These are phyloP conservation scores for Trichosporon asahii DNA, from an alignment of 1,284 basidiomycete species.

Conservation along the genomic window DNA sequence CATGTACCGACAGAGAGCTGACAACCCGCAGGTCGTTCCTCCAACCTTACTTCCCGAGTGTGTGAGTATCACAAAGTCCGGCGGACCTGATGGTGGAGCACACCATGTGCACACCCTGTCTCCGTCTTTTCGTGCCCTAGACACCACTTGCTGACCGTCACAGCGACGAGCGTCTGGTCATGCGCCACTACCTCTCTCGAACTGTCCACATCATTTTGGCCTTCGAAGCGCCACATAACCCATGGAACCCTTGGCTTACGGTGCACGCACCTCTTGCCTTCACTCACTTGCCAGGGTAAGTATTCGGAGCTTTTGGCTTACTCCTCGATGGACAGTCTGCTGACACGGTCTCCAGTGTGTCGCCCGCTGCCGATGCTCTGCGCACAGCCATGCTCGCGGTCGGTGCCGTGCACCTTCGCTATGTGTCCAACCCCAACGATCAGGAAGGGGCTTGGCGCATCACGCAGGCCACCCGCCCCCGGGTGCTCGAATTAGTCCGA, in stretches of 20 bases:
- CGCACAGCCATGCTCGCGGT: slow-evolving; percentile 43
- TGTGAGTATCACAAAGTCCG: slow-evolving; percentile 26
- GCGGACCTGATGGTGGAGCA: not conserved
- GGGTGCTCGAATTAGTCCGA: slow-evolving; percentile 34
- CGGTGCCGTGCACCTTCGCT: slow-evolving; percentile 44
- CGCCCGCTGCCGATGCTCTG: slow-evolving; percentile 43
- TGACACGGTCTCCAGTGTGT: slow-evolving; percentile 24
- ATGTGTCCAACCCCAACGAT: slow-evolving; percentile 35
- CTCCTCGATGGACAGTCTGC: not conserved
- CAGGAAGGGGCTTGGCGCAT: slow-evolving; percentile 39
- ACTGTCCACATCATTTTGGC: slow-evolving; percentile 47
- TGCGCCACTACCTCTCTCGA: slow-evolving; percentile 46
- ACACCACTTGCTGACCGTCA: slow-evolving; percentile 10
- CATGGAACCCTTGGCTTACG: slow-evolving; percentile 48
- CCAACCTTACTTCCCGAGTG: slow-evolving; percentile 42
- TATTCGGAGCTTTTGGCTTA: slow-evolving; percentile 7
- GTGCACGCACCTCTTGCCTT: slow-evolving; percentile 46
- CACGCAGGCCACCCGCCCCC: slow-evolving; percentile 31
- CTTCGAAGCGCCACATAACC: slow-evolving; percentile 35
- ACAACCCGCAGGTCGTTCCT: slow-evolving; percentile 35
- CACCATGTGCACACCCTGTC: not conserved
- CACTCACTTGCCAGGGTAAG: slow-evolving; percentile 40
- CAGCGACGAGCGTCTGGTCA: slow-evolving; percentile 44
- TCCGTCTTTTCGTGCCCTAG: not conserved
- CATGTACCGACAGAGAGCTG: slow-evolving; percentile 1